These are phyloP conservation scores for Tetradesmus obliquus DNA, from an alignment of 139 green algal species.

Conservation along the genomic window DNA sequence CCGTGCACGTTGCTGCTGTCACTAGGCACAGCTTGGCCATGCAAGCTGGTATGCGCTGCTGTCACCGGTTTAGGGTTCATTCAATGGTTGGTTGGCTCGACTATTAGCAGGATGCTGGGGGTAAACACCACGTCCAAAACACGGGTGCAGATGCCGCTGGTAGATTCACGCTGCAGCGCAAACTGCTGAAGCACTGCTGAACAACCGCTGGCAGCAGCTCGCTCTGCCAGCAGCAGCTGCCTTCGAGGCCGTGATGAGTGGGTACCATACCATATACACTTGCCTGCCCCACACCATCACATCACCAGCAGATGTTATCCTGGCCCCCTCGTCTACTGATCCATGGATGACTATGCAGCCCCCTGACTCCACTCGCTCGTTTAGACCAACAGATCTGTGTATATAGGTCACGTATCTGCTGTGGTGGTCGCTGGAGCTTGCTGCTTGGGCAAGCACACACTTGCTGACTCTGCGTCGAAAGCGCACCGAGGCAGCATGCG, in stretches of 20 bases:
- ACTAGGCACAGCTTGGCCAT: too few relatives aligned
- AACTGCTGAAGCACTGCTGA: neutral
- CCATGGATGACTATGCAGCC: conserved; percentile 34
- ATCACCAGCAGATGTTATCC: conserved; percentile 27
- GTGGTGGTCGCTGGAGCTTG: neutral
- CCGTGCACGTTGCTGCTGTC: too few relatives aligned
- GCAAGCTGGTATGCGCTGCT: too few relatives aligned
- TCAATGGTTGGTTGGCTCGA: too few relatives aligned
- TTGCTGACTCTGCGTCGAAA: neutral
- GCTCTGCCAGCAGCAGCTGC: too few relatives aligned
- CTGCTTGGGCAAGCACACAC: neutral
- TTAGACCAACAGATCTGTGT: neutral
- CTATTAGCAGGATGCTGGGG: too few relatives aligned
- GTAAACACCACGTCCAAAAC: too few relatives aligned
- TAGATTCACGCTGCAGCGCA: neutral
- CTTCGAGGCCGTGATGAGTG: neutral
- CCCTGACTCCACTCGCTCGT: conserved; percentile 15
- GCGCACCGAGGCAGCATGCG: neutral
- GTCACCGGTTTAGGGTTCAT: too few relatives aligned
- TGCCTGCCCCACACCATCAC: conserved; percentile 43
- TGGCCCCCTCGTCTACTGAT: neutral
- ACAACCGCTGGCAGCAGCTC: neutral
- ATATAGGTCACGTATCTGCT: conserved; percentile 28
- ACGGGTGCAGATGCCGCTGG: neutral
- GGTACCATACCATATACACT: neutral